Base-by-base conservation (phyloP, 2,329 filamentous ascomycete species). In the Paraphaeosphaeria minitans region DNA sequence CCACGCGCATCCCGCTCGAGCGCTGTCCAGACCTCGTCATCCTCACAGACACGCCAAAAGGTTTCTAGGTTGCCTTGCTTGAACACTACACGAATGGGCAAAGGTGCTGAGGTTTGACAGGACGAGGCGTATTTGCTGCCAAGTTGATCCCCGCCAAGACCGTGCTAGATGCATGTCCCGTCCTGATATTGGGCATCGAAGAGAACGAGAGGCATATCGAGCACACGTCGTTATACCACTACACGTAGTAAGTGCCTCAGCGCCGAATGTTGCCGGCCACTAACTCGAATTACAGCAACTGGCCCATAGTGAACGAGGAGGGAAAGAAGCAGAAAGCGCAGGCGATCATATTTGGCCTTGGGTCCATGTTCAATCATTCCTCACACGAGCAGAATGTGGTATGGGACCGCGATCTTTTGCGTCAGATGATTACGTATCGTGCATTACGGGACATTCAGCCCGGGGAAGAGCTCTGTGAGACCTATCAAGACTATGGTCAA, bases 301-400 rank as follows among this genome's bases (percentile, higher is more conserved):
- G 81, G 81, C 79, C 78, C 13, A 58, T 62, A 19, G 56, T 55
- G 14, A 64, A 69, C 53, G 27, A 52, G 49, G 57, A 63, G 49
- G 69, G 66, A n/a, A 69, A 69, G 14, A 69, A 65, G 10, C 68
- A 69, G 27, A 78, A 70, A 35, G 79, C 80, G 0, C 83, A 86
- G 72, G 84, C 83, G 10, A 72, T 86, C 2, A 77, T 85, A 31
- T 76, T 86, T 39, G 84, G 84, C 2, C 73, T 87, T 0, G 84
- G 84, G 16, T 82, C 78, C 55, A 84, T 86, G 82, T 86, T 86
- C 75, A 86, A 87, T 59, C 84, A 87, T 63, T 84, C 82, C 3
- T 74, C 71, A 0, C 64, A 74, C 12, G 62, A 78, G 29, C 84
- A 86, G 63, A 87, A 87, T 66, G 81, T 86, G 4, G 83, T 80